A percentile compares a stretch with the other conserved stretches of the same genome.
phyloP scores from a whole-genome alignment of 73 alveolate species.

The Uronychia binucleata region DNA sequence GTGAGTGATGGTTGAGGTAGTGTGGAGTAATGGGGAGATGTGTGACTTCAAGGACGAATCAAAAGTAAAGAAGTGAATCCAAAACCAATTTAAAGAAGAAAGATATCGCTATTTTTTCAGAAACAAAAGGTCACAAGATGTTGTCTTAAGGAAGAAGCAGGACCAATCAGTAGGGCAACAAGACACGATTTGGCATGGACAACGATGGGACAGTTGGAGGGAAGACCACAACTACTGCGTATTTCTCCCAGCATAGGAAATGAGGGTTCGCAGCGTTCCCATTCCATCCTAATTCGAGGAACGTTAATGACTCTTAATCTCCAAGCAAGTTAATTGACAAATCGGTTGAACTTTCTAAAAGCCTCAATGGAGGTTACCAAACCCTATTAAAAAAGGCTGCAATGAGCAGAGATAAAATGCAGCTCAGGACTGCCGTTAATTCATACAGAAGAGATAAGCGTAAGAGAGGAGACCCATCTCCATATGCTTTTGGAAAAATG shows the following conservation, averaged over 20 bases:
- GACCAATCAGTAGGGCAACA: neutral
- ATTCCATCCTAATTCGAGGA: neutral
- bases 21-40: too few species aligned
- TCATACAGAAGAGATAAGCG: neutral
- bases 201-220: neutral
- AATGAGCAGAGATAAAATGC: neutral
- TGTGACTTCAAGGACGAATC: too few species aligned
- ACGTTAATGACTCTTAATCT: neutral
- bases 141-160: neutral
- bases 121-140: neutral
- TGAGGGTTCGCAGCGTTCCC: neutral
- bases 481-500: too few species aligned
- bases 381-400: neutral
- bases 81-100: too few species aligned
- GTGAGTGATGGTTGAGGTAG: too few species aligned
- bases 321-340: neutral
- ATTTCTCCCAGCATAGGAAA: neutral
- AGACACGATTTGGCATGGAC: neutral
- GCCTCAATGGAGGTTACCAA: neutral
- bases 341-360: neutral
- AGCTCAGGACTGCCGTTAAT: neutral
- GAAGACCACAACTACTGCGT: neutral
- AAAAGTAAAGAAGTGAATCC: too few species aligned
- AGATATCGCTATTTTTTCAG: neutral
- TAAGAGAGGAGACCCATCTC: neutral